Evolutionary conservation across 2,329 filamentous ascomycete genomes (phyloP).

Genomic region (Drechslerella dactyloides): DNA sequence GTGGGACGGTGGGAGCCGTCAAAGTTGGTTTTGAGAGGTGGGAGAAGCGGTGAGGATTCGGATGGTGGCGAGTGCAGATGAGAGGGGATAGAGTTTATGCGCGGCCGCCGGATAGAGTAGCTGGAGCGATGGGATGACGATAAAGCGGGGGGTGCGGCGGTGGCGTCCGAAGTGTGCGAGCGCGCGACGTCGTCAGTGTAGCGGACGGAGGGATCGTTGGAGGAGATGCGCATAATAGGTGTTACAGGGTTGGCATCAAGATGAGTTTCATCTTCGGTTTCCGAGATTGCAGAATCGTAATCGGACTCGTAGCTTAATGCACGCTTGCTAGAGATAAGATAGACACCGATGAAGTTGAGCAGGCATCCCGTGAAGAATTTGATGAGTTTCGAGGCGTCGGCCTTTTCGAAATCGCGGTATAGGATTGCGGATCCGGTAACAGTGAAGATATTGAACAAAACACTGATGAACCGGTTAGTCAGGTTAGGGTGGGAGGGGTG

Average conservation of each 20-base stretch:
- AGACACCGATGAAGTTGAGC: slow-evolving; percentile 95
- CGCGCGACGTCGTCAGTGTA: slow-evolving; percentile 24
- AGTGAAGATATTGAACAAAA: slow-evolving; percentile 92
- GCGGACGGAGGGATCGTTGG: slow-evolving; percentile 9
- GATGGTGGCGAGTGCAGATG: slow-evolving; percentile 20
- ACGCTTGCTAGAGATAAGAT: slow-evolving; percentile 89
- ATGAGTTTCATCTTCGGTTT: slow-evolving; percentile 43
- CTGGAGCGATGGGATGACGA: slow-evolving; percentile 21
- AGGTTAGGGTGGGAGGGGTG: not conserved
- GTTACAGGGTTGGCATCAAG: slow-evolving; percentile 21
- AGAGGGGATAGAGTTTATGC: slow-evolving; percentile 11
- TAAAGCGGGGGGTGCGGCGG: not conserved
- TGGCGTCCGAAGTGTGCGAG: slow-evolving; percentile 2
- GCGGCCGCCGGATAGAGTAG: slow-evolving; percentile 16
- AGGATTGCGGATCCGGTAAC: slow-evolving; percentile 92
- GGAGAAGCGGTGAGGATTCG: slow-evolving; percentile 40
- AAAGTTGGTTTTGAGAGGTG: slow-evolving; percentile 36
- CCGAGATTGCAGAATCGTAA: slow-evolving; percentile 59
- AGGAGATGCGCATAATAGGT: slow-evolving; percentile 33
- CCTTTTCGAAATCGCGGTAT: slow-evolving; percentile 92
- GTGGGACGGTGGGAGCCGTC: slow-evolving; percentile 25
- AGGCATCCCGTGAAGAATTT: slow-evolving; percentile 92
- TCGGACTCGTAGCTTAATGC: slow-evolving; percentile 66
- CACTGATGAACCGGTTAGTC: slow-evolving; percentile 57
- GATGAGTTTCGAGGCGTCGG: slow-evolving; percentile 71